Conservation (phyloP, 2,329 filamentous ascomycete genomes). For the Thielaviopsis ethacetica region DNA sequence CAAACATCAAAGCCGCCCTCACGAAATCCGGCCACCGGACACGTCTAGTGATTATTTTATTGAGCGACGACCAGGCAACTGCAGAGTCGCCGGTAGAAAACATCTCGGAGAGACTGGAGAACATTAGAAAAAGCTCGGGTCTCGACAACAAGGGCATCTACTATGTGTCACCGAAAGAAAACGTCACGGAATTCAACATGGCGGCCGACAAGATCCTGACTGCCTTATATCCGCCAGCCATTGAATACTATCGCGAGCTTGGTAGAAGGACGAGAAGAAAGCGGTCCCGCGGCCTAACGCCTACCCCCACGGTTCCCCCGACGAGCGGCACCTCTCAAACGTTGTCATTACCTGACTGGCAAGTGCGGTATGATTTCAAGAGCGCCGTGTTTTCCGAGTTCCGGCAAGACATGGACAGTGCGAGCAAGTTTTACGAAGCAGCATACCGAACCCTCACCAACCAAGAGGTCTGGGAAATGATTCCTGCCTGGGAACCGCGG, state of each 20-base stretch:
- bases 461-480: constrained; percentile 70
- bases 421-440: constrained; percentile 69
- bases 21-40: constrained; percentile 58
- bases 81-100: constrained; percentile 33
- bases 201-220: constrained; percentile 60
- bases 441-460: constrained; percentile 74
- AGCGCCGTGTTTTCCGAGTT: constrained; percentile 82
- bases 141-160: constrained; percentile 76
- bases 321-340: constrained; percentile 74
- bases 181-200: constrained; percentile 51
- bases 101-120: constrained; percentile 53
- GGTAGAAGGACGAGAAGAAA: constrained; percentile 88
- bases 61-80: constrained; percentile 48
- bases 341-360: constrained; percentile 76
- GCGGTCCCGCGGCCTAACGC: constrained; percentile 59
- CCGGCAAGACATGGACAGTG: constrained; percentile 78
- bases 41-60: constrained; percentile 58
- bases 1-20: constrained; percentile 53
- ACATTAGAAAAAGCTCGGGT: constrained; percentile 62
- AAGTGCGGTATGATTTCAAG: constrained; percentile 89
- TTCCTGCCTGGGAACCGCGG: constrained; percentile 74
- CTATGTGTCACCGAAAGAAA: constrained; percentile 60
- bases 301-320: constrained; percentile 67
- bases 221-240: constrained; percentile 53
- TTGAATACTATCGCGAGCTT: constrained; percentile 88